Conservation (phyloP, 164 flowering plant species). For the Chloranthus sessilifolius region DNA sequence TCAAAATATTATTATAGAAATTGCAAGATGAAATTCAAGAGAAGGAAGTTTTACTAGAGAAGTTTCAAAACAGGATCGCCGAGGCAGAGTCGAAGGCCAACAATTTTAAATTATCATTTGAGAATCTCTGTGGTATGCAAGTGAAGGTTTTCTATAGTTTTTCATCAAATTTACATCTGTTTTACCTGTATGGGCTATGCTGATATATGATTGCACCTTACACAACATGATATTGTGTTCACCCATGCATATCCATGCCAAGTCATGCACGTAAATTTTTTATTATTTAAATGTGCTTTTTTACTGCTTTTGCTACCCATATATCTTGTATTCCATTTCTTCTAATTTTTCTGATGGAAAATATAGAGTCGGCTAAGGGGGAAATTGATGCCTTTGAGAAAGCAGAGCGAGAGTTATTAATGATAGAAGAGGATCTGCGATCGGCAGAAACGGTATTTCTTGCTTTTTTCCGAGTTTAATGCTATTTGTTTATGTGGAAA, state of each 20-base stretch:
- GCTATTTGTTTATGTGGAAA: neutral
- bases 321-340: too few species aligned
- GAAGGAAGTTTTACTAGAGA: conserved; percentile 35
- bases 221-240: neutral
- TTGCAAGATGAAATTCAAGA: conserved; percentile 49
- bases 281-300: neutral
- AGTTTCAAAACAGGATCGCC: conserved; percentile 24
- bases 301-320: neutral
- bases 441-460: conserved; percentile 43
- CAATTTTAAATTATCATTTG: conserved; percentile 45
- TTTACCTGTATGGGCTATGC: too few species aligned
- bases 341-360: conserved; percentile 3
- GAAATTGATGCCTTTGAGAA: conserved; percentile 63
- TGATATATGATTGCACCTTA: too few species aligned
- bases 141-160: conserved; percentile 4
- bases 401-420: conserved; percentile 48
- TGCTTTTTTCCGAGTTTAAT: conserved; percentile 1
- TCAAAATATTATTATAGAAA: conserved; percentile 34
- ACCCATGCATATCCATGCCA: neutral
- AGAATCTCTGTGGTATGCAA: conserved; percentile 59
- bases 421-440: conserved; percentile 43
- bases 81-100: conserved; percentile 53
- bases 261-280: too few species aligned
- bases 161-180: neutral
- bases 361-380: conserved; percentile 68